Evolutionary conservation across 495 filamentous ascomycete species (phyloP).

Genomic region (Aeminium ludgeri): DNA sequence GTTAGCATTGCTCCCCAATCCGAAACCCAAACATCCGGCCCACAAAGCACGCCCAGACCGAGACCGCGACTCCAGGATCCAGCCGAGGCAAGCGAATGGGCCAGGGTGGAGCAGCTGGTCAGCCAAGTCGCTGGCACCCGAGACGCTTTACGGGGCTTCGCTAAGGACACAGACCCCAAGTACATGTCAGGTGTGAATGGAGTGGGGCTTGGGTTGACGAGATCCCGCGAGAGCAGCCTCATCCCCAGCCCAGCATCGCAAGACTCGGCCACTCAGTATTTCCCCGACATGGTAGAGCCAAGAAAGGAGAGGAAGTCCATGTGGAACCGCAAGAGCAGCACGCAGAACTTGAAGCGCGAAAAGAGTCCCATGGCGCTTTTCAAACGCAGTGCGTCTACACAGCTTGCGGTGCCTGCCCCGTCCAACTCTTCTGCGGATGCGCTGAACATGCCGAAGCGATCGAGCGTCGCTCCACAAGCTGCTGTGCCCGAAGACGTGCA

Average conservation of each 20-base stretch:
- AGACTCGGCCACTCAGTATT: slow-evolving; percentile 22
- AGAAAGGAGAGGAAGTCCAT: slow-evolving; percentile 40
- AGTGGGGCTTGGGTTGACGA: slow-evolving; percentile 17
- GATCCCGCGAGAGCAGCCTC: slow-evolving; percentile 16
- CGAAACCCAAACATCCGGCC: slow-evolving; percentile 20
- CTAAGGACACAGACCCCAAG: slow-evolving; percentile 63
- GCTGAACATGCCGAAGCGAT: slow-evolving; percentile 25
- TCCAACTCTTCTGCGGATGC: slow-evolving; percentile 11
- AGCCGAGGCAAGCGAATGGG: slow-evolving; percentile 67
- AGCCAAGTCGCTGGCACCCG: slow-evolving; percentile 70
- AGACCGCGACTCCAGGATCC: slow-evolving; percentile 19
- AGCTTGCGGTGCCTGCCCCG: slow-evolving; percentile 42
- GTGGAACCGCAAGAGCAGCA: slow-evolving; percentile 78
- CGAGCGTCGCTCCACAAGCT: slow-evolving; percentile 11
- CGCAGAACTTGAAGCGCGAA: slow-evolving; percentile 18
- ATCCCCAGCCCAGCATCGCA: slow-evolving; percentile 21
- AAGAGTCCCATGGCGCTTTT: slow-evolving; percentile 29
- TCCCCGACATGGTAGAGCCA: slow-evolving; percentile 26
- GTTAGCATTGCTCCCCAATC: slow-evolving; percentile 6
- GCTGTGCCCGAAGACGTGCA: slow-evolving; percentile 44
- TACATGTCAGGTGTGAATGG: slow-evolving; percentile 21
- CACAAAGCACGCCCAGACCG: slow-evolving; percentile 21
- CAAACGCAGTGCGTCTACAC: slow-evolving; percentile 33
- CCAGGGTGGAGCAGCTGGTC: slow-evolving; percentile 62
- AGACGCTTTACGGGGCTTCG: slow-evolving; percentile 70